phyloP scores from a whole-genome alignment of 768 basidiomycete genomes.

The Fomitopsis pulvina region DNA sequence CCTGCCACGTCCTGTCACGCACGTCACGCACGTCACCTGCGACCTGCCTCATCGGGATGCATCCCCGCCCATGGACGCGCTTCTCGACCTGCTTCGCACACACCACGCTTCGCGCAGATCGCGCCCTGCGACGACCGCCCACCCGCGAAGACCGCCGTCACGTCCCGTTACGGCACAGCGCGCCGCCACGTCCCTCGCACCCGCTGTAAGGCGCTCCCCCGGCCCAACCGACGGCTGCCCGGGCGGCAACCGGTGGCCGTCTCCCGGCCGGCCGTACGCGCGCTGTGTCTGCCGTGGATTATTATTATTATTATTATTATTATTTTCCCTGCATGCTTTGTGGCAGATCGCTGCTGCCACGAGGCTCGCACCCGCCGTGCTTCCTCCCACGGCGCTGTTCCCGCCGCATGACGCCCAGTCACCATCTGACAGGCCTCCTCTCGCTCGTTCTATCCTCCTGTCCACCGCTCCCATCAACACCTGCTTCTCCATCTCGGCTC shows the following conservation, averaged over 20 bases:
- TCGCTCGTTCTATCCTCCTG: not conserved
- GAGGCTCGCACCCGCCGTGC: not conserved
- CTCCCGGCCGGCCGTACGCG: not conserved
- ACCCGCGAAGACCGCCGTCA: not conserved
- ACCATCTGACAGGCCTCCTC: not conserved
- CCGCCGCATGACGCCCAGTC: not conserved
- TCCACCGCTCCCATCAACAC: not conserved
- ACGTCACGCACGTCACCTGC: too few species aligned
- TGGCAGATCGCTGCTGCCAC: not conserved
- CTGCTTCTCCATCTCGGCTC: not conserved
- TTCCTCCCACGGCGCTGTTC: not conserved
- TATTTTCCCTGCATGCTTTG: not conserved
- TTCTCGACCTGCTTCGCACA: not conserved
- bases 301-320: too few species aligned
- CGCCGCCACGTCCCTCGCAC: not conserved
- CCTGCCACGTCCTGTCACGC: not conserved
- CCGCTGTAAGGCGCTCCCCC: too few species aligned
- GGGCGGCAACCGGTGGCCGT: too few species aligned
- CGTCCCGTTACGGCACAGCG: not conserved
- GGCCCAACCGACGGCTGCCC: too few species aligned
- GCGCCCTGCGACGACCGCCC: not conserved
- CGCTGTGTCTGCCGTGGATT: too few species aligned
- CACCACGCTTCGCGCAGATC: not conserved
- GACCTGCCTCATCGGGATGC: not conserved
- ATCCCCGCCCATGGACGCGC: not conserved